Evolutionary conservation across 2,329 filamentous ascomycete genomes (phyloP).

Genomic region (Neonectria faginata): DNA sequence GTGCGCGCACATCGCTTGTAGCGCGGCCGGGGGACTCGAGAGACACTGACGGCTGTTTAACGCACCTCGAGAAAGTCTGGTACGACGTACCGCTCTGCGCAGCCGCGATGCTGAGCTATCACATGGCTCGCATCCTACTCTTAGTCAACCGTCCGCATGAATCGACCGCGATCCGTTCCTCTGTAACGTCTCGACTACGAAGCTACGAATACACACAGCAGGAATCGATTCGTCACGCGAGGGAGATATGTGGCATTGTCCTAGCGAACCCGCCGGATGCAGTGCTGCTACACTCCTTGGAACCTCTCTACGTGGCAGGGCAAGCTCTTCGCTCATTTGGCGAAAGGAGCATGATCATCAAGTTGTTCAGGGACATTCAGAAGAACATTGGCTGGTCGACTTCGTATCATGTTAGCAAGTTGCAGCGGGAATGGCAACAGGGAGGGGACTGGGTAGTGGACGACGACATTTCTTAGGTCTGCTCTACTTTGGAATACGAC

Average conservation of each 20-base stretch:
- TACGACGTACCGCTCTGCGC: slow-evolving; percentile 73
- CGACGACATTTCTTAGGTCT: background rate
- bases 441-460: background rate
- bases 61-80: slow-evolving; percentile 68
- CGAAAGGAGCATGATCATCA: background rate
- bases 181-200: slow-evolving; percentile 33
- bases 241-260: slow-evolving; percentile 39
- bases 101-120: slow-evolving; percentile 73
- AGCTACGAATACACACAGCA: slow-evolving; percentile 32
- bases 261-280: slow-evolving; percentile 34
- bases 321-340: slow-evolving; percentile 26
- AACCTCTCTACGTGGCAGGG: slow-evolving; percentile 39
- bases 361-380: background rate
- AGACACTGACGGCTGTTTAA: background rate
- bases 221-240: slow-evolving; percentile 31
- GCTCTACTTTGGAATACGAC: background rate
- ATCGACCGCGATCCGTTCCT: slow-evolving; percentile 39
- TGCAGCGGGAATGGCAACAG: background rate
- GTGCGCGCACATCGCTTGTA: slow-evolving; percentile 27
- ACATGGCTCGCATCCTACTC: slow-evolving; percentile 72
- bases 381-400: background rate
- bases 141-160: slow-evolving; percentile 61
- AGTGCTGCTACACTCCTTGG: slow-evolving; percentile 36
- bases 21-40: background rate
- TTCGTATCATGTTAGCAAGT: background rate